These are phyloP conservation scores for Saccharomycopsis crataegensis DNA, from an alignment of 1,139 yeast species.

Conservation along the genomic window DNA sequence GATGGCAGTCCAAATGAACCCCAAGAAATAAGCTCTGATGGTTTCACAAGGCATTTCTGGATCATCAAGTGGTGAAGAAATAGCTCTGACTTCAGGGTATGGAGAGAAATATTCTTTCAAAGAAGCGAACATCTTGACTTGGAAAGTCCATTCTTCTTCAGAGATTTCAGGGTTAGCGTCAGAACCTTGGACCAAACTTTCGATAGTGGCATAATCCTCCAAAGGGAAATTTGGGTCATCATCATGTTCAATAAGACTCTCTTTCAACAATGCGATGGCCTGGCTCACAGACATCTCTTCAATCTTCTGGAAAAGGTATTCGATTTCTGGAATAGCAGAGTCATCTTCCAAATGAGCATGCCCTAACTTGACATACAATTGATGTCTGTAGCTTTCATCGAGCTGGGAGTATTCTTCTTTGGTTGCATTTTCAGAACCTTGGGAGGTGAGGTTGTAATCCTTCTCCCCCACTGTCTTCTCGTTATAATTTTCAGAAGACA, in stretches of 20 bases:
- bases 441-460: neutral
- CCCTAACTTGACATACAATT: slow-evolving; percentile 22
- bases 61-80: slow-evolving; percentile 47
- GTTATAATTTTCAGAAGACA: neutral
- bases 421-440: neutral
- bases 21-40: slow-evolving; percentile 47
- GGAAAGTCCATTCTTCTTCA: slow-evolving; percentile 28
- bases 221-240: slow-evolving; percentile 45
- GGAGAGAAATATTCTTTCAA: slow-evolving; percentile 49
- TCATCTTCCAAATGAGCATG: slow-evolving; percentile 23
- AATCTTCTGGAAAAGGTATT: slow-evolving; percentile 36
- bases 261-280: slow-evolving; percentile 35
- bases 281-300: slow-evolving; percentile 33
- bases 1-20: slow-evolving; percentile 46
- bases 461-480: neutral
- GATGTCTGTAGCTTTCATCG: slow-evolving; percentile 5
- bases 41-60: slow-evolving; percentile 45
- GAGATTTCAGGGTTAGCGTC: slow-evolving; percentile 19
- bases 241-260: slow-evolving; percentile 35
- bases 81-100: slow-evolving; percentile 58
- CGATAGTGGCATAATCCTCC: slow-evolving; percentile 29
- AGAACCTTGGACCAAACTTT: slow-evolving; percentile 24
- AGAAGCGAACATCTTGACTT: slow-evolving; percentile 36
- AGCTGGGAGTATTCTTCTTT: neutral
- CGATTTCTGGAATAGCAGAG: slow-evolving; percentile 23